Evolutionary conservation across 2,329 filamentous ascomycete species (phyloP).

Genomic region (Magnaporthiopsis poae): DNA sequence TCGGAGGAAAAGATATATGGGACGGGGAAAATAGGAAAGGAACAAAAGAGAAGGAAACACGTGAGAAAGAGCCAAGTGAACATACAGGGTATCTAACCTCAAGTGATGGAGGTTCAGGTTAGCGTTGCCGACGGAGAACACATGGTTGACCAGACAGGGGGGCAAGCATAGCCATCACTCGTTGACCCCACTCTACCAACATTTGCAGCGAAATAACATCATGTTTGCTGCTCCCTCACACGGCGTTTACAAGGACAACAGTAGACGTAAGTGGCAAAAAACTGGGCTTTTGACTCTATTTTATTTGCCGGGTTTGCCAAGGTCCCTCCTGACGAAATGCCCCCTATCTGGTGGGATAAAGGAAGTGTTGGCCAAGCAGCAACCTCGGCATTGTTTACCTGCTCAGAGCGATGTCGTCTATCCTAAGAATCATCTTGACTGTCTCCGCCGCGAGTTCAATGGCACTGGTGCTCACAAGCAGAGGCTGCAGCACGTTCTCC

Average conservation of each 20-base stretch:
- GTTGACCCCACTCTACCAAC: no score
- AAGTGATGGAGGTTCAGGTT: no score
- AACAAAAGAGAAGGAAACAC: no score
- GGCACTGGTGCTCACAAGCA: constrained; percentile 92
- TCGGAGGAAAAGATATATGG: no score
- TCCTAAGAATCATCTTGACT: constrained; percentile 80
- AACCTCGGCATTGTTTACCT: constrained; percentile 30
- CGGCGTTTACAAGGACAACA: neutral
- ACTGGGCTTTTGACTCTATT: neutral
- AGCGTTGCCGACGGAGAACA: no score
- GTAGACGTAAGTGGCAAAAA: neutral
- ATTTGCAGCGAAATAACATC: no score
- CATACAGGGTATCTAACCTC: no score
- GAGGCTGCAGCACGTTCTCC: constrained; percentile 90
- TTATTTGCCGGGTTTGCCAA: neutral
- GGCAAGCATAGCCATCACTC: no score
- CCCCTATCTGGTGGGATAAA: neutral
- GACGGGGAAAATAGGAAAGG: no score
- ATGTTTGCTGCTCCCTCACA: no score
- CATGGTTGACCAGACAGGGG: no score
- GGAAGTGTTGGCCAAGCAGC: neutral
- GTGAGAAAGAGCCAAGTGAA: no score
- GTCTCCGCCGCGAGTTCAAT: constrained; percentile 96
- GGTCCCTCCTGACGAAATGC: neutral
- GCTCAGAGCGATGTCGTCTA: constrained; percentile 57